Percentiles rank a stretch among this genome's conserved stretches.
Conservation (phyloP, 2,329 filamentous ascomycete species). For the Fusarium irregulare region DNA sequence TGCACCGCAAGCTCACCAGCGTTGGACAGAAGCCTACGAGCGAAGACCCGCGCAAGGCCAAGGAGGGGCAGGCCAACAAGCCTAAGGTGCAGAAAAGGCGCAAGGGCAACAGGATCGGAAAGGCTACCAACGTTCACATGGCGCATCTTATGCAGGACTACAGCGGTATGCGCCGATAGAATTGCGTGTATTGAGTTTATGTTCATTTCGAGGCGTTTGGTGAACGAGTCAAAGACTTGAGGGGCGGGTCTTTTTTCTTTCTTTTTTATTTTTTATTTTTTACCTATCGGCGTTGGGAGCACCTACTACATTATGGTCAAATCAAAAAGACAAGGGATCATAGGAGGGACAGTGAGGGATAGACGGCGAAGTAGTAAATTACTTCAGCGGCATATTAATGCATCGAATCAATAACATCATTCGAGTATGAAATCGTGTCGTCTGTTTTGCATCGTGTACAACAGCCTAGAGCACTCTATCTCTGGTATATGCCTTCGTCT, state of each 20-base stretch:
- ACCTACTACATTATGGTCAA: slow-evolving; percentile 17
- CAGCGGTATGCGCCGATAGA: slow-evolving; percentile 59
- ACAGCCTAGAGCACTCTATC: background rate
- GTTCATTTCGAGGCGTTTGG: slow-evolving; percentile 28
- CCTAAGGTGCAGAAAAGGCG: slow-evolving; percentile 81
- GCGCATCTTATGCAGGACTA: slow-evolving; percentile 81
- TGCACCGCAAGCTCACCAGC: slow-evolving; percentile 79
- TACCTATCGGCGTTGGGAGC: slow-evolving; percentile 21
- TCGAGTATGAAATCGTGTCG: slow-evolving; percentile 6
- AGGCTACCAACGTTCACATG: slow-evolving; percentile 92
- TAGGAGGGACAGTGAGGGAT: slow-evolving; percentile 15
- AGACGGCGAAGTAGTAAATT: slow-evolving; percentile 16
- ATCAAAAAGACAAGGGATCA: slow-evolving; percentile 17
- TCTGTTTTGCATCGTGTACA: background rate
- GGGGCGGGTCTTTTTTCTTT: background rate
- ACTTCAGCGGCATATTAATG: slow-evolving; percentile 26
- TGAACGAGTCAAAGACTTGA: slow-evolving; percentile 7
- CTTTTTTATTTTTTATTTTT: background rate
- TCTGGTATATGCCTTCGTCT: background rate
- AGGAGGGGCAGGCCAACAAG: slow-evolving; percentile 59
- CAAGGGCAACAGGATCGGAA: slow-evolving; percentile 73
- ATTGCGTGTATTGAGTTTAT: slow-evolving; percentile 1
- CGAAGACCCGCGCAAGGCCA: slow-evolving; percentile 73
- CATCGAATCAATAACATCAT: slow-evolving; percentile 20
- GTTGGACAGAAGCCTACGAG: slow-evolving; percentile 87